phyloP scores from a whole-genome alignment of 2,329 filamentous ascomycete genomes.

The Talaromyces pinophilus region DNA sequence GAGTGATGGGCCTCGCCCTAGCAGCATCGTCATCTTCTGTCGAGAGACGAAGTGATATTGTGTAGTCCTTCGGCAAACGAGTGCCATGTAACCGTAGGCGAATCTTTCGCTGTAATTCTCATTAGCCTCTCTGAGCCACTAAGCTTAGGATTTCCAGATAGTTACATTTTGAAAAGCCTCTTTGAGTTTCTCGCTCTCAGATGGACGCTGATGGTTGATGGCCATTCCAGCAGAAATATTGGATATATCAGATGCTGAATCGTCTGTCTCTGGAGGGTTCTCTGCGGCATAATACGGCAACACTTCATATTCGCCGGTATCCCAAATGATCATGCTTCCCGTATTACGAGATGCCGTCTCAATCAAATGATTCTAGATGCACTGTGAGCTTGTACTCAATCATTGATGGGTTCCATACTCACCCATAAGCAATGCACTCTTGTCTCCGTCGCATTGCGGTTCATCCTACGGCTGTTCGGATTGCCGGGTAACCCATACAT shows the following conservation, averaged over 20 bases:
- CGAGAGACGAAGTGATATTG: constrained; percentile 56
- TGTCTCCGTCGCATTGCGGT: constrained; percentile 64
- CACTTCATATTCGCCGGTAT: constrained; percentile 61
- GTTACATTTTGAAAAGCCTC: constrained; percentile 52
- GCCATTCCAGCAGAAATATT: constrained; percentile 15
- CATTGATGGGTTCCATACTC: constrained; percentile 26
- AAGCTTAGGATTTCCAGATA: not conserved
- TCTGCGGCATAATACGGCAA: constrained; percentile 47
- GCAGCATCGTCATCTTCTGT: constrained; percentile 28
- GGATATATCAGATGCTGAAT: constrained; percentile 30
- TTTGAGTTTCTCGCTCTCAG: constrained; percentile 50
- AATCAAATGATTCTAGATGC: constrained; percentile 58
- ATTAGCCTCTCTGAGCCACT: not conserved
- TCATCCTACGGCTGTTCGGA: constrained; percentile 56
- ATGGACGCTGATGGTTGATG: constrained; percentile 23
- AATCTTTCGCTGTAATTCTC: constrained; percentile 53
- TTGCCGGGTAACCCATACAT: constrained; percentile 65
- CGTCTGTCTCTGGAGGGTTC: constrained; percentile 41
- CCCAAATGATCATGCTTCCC: constrained; percentile 64
- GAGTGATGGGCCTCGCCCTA: constrained; percentile 24
- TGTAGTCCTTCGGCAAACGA: constrained; percentile 56
- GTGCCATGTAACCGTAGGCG: constrained; percentile 57
- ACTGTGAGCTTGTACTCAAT: not conserved
- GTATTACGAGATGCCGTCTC: constrained; percentile 58
- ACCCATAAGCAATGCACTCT: constrained; percentile 63